These are phyloP conservation scores for Botryotinia convoluta DNA, from an alignment of 2,329 filamentous ascomycete genomes.

Conservation along the genomic window DNA sequence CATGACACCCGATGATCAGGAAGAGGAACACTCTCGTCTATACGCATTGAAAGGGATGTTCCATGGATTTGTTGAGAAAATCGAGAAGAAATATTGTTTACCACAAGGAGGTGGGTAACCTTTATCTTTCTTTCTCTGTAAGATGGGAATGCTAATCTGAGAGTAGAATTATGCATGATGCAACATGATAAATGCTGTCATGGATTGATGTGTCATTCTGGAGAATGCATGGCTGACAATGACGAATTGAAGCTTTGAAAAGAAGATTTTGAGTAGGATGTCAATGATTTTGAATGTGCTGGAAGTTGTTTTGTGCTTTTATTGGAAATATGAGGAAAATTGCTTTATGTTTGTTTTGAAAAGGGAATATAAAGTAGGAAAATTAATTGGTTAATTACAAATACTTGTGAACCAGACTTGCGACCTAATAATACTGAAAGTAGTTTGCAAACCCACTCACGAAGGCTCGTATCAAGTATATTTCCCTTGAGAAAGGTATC, in stretches of 20 bases:
- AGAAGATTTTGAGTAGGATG: not conserved
- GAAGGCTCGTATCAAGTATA: not conserved
- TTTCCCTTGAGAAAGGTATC: not conserved
- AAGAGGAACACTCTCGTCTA: not conserved
- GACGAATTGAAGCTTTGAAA: conserved; percentile 1
- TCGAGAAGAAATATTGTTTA: not conserved
- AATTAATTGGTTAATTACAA: not conserved
- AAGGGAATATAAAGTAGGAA: not conserved
- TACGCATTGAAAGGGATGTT: conserved; percentile 4
- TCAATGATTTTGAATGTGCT: not conserved
- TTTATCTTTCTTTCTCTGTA: not conserved
- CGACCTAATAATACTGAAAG: not conserved
- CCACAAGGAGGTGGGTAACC: not conserved
- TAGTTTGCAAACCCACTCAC: too few species aligned
- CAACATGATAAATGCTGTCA: conserved; percentile 4
- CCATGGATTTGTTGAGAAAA: not conserved
- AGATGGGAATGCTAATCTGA: not conserved
- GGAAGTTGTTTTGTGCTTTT: not conserved
- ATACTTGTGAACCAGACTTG: not conserved
- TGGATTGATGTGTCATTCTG: conserved; percentile 2
- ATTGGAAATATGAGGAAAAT: not conserved
- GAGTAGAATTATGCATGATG: conserved; percentile 7
- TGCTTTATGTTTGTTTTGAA: not conserved
- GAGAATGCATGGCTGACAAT: not conserved
- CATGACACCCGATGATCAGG: not conserved